A percentile compares a stretch with the other conserved stretches of the same genome.
Conservation (phyloP, 176 grass and related monocot genomes). For the Microstegium vimineum region DNA sequence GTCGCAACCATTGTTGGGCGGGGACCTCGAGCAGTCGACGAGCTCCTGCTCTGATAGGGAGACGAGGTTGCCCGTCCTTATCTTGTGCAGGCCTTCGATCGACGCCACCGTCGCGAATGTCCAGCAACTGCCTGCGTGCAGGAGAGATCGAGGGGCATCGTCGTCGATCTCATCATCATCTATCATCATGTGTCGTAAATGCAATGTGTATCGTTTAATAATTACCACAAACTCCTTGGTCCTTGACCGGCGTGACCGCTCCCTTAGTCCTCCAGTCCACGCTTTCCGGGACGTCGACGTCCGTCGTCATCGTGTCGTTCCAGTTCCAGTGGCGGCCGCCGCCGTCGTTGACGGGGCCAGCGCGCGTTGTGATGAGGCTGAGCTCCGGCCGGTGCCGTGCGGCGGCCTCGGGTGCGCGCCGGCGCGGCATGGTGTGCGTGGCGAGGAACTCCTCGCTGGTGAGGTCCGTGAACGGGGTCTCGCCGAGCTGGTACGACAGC, state of each 20-base stretch:
- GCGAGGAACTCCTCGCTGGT: constrained; percentile 30
- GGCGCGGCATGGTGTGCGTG: neutral
- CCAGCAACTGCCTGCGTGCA: constrained; percentile 15
- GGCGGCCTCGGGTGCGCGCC: neutral
- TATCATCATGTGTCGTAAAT: no score
- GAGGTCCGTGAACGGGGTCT: constrained; percentile 41
- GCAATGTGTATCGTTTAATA: no score
- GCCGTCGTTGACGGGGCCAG: neutral
- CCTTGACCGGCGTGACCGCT: neutral
- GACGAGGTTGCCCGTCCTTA: constrained; percentile 1
- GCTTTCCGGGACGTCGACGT: neutral
- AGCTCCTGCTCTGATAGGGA: constrained; percentile 43
- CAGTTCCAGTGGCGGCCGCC: neutral
- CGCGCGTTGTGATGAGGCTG: neutral
- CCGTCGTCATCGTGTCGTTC: neutral
- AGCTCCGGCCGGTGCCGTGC: neutral
- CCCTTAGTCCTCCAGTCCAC: constrained; percentile 26
- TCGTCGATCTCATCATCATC: no score
- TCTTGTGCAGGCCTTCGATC: constrained; percentile 35
- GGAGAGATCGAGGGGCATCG: neutral
- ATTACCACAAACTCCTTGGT: neutral
- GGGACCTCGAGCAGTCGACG: constrained; percentile 30
- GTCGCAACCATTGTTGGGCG: neutral
- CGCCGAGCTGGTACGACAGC: constrained; percentile 20
- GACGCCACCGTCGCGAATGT: constrained; percentile 36